Conservation (phyloP, 2,329 filamentous ascomycete species). For the Claviceps quebecensis region DNA sequence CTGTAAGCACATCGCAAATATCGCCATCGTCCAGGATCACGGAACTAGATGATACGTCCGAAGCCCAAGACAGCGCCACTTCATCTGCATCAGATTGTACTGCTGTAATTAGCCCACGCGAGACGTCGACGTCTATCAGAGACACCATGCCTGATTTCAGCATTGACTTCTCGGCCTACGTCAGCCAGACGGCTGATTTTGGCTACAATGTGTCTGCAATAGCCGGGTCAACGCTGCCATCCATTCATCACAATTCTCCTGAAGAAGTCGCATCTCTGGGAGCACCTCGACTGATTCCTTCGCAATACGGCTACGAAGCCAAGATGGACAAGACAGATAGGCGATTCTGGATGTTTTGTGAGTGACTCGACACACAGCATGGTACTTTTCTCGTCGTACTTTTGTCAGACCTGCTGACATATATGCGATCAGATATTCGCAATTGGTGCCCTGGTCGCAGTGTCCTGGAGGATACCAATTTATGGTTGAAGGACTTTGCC, state of each 20-base stretch:
- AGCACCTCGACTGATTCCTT: constrained; percentile 10
- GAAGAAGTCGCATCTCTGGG: constrained; percentile 3
- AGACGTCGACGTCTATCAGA: not conserved
- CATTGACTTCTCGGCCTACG: not conserved
- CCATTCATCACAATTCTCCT: not conserved
- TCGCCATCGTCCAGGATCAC: not conserved
- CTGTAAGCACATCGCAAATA: not conserved
- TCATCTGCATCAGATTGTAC: not conserved
- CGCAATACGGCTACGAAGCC: constrained; percentile 17
- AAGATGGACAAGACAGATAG: constrained; percentile 21
- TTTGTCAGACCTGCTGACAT: not conserved
- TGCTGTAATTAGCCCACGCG: not conserved
- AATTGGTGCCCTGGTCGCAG: constrained; percentile 29
- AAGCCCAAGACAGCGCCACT: not conserved
- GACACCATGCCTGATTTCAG: not conserved
- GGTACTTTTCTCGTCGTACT: not conserved
- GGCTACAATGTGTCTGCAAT: not conserved
- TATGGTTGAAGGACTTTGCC: constrained; percentile 26
- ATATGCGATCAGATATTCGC: constrained; percentile 16
- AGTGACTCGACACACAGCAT: constrained; percentile 1
- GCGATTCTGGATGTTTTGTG: constrained; percentile 22
- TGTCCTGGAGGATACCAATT: constrained; percentile 22
- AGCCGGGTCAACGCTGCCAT: not conserved
- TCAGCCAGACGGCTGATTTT: not conserved
- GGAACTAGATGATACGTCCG: not conserved